These are phyloP conservation scores for Crithidia bombi DNA, from an alignment of 208 protist species.

Conservation along the genomic window DNA sequence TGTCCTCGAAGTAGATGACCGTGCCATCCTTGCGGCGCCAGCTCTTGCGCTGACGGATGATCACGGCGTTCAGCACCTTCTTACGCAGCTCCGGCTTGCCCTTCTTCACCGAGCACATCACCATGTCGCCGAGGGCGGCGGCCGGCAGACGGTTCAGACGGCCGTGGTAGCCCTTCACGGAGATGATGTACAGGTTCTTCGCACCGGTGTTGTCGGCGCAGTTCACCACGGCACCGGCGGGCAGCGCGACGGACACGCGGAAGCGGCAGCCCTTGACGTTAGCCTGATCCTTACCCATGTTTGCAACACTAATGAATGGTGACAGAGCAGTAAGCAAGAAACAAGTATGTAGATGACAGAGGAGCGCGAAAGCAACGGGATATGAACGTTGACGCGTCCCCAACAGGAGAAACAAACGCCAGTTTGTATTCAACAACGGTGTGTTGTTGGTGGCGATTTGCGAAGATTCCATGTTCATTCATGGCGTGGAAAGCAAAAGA, in stretches of 20 bases:
- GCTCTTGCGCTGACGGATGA: conserved; percentile 99
- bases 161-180: conserved; percentile 98
- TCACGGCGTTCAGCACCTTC: conserved; percentile 98
- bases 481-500: too few species aligned
- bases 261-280: conserved; percentile 97
- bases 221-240: conserved; percentile 99
- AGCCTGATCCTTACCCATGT: conserved; percentile 91
- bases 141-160: conserved; percentile 98
- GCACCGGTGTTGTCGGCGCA: conserved; percentile 99
- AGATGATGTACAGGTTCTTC: conserved; percentile 99
- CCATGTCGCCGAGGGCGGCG: conserved; percentile 98
- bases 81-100: conserved; percentile 99
- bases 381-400: too few species aligned
- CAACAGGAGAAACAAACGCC: too few species aligned
- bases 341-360: too few species aligned
- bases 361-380: too few species aligned
- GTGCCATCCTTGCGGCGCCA: conserved; percentile 99
- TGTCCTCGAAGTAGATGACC: conserved; percentile 99
- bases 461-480: too few species aligned
- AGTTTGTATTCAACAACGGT: too few species aligned
- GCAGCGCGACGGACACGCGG: conserved; percentile 98
- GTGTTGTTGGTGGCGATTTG: too few species aligned
- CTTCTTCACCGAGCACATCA: conserved; percentile 99
- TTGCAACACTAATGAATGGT: too few species aligned
- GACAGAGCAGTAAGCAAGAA: too few species aligned